Evolutionary conservation across 345 rosid genomes (phyloP).

Genomic region (Salix exigua): DNA sequence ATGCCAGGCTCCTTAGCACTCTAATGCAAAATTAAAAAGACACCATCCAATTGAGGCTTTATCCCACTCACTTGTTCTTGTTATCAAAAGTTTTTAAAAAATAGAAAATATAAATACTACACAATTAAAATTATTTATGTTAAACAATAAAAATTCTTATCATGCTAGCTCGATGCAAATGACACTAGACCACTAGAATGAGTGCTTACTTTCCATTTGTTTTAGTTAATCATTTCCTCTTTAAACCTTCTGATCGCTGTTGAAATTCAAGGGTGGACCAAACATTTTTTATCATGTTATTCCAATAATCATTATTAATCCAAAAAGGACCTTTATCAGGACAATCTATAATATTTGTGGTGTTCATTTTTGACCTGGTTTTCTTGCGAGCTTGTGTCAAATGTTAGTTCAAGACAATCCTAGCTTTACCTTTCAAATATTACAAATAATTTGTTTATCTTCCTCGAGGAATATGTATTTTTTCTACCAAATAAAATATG

Average conservation of each 20-base stretch:
- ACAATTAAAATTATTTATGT: background rate
- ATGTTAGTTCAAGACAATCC: no score
- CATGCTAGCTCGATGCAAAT: no score
- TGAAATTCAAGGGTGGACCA: fast-evolving
- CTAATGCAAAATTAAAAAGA: no score
- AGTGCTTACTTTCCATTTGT: background rate
- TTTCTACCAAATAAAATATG: no score
- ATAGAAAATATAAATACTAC: background rate
- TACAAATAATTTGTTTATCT: fast-evolving
- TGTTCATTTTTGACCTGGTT: fast-evolving
- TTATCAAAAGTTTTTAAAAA: background rate
- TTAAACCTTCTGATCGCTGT: background rate
- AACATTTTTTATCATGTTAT: background rate
- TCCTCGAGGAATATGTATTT: fast-evolving
- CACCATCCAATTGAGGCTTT: no score
- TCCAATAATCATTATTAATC: background rate
- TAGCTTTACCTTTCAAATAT: background rate
- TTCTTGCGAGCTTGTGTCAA: background rate
- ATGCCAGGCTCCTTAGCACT: background rate
- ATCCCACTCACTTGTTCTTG: no score
- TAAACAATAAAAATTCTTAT: no score
- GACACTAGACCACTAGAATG: background rate
- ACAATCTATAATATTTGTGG: background rate
- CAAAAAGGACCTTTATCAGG: background rate
- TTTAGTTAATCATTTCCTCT: fast-evolving